Evolutionary conservation across 352 stramenopile species (phyloP).

Genomic region (Phytophthora chlamydospora): DNA sequence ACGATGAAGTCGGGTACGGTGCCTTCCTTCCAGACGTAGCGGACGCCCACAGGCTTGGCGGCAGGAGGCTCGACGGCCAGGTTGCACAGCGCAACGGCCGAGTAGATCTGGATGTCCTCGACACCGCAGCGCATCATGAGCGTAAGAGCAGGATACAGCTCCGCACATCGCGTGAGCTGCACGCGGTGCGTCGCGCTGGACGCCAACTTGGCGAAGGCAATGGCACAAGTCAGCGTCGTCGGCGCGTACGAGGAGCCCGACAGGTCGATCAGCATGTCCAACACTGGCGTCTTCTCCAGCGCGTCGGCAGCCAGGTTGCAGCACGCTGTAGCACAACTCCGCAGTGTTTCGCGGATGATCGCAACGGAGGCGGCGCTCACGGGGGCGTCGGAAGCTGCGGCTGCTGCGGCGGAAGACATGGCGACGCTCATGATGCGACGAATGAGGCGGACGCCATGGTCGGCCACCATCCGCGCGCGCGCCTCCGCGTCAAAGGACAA

Average conservation of each 20-base stretch:
- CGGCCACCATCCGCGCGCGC: conserved; percentile 61
- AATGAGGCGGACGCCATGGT: conserved; percentile 66
- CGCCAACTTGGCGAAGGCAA: conserved; percentile 80
- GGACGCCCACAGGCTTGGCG: conserved; percentile 49
- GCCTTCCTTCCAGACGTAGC: conserved; percentile 86
- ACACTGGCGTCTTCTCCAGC: conserved; percentile 68
- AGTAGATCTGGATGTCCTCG: conserved; percentile 91
- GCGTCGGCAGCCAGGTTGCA: conserved; percentile 79
- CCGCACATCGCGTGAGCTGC: conserved; percentile 66
- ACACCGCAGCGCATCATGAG: conserved; percentile 91
- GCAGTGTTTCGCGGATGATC: conserved; percentile 63
- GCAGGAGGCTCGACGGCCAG: conserved; percentile 67
- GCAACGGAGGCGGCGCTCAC: conserved; percentile 27
- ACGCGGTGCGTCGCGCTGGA: conserved; percentile 59
- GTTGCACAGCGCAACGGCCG: conserved; percentile 87
- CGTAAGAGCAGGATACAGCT: conserved; percentile 79
- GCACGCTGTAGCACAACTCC: conserved; percentile 74
- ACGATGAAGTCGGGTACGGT: conserved; percentile 91
- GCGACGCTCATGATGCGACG: conserved; percentile 69
- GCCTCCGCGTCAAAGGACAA: conserved; percentile 77
- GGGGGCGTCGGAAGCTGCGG: conserved; percentile 25
- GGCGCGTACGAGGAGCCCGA: conserved; percentile 60
- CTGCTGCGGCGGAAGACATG: conserved; percentile 22
- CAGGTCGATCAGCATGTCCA: conserved; percentile 84
- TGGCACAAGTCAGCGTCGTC: conserved; percentile 78